Evolutionary conservation across 2,329 filamentous ascomycete species (phyloP).

Genomic region (Fusarium oxysporum): DNA sequence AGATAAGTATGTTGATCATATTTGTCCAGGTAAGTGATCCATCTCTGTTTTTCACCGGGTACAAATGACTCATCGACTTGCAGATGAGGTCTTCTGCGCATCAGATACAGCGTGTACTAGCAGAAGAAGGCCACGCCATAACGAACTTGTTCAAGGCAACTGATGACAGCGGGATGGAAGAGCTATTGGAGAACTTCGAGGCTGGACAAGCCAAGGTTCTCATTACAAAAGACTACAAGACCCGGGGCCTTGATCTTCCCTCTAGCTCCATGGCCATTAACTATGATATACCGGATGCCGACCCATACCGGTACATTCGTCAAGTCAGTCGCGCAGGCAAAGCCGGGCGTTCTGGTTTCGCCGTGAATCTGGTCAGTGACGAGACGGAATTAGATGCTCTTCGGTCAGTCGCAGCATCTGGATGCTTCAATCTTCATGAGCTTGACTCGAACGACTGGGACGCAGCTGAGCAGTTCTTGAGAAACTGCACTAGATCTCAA

Average conservation of each 20-base stretch:
- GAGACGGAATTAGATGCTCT: fast-evolving
- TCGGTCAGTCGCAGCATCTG: not conserved
- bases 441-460: not conserved
- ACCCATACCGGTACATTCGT: fast-evolving
- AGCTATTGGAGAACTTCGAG: not conserved
- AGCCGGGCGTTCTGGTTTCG: not conserved
- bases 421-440: not conserved
- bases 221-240: not conserved
- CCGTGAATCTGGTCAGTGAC: fast-evolving
- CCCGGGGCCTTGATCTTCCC: not conserved
- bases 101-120: not conserved
- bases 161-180: not conserved
- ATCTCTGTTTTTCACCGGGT: fast-evolving
- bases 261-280: not conserved
- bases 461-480: not conserved
- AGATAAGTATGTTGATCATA: not conserved
- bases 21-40: not conserved
- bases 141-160: not conserved
- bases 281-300: not conserved
- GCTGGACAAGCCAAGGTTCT: not conserved
- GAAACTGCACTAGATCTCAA: not conserved
- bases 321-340: not conserved
- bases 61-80: fast-evolving
- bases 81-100: not conserved
- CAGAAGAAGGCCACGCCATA: not conserved